Percentiles rank a stretch among this genome's conserved stretches.
Conservation (phyloP, 345 rosid species). For the Eucalyptus cladocalyx region DNA sequence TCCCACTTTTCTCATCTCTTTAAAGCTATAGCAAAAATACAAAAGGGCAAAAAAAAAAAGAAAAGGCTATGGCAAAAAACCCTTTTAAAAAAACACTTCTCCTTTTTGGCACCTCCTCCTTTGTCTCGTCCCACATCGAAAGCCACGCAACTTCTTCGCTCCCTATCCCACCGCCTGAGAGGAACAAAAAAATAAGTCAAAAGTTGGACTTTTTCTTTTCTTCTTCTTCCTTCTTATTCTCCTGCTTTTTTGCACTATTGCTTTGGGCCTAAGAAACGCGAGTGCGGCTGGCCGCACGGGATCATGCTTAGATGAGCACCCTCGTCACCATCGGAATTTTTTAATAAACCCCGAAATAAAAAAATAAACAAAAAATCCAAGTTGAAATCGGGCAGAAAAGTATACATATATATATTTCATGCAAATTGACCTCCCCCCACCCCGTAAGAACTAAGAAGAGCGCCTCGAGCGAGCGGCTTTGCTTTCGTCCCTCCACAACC, state of each 20-base stretch:
- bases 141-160: background rate
- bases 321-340: background rate
- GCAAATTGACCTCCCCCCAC: background rate
- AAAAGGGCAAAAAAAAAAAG: too few relatives aligned
- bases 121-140: background rate
- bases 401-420: background rate
- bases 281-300: background rate
- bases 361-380: background rate
- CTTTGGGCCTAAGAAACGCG: slow-evolving; percentile 19
- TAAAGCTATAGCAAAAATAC: background rate
- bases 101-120: background rate
- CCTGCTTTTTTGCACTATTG: background rate
- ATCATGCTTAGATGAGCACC: background rate
- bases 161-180: background rate
- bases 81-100: background rate
- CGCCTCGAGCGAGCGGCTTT: background rate
- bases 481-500: background rate
- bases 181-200: background rate
- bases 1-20: background rate
- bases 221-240: too few relatives aligned
- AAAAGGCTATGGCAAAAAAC: too few relatives aligned
- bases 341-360: background rate
- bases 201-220: background rate
- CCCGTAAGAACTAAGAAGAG: background rate
- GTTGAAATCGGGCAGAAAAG: background rate